Base-by-base conservation (phyloP, 2,329 filamentous ascomycete species). In the Aspergillus bombycis region DNA sequence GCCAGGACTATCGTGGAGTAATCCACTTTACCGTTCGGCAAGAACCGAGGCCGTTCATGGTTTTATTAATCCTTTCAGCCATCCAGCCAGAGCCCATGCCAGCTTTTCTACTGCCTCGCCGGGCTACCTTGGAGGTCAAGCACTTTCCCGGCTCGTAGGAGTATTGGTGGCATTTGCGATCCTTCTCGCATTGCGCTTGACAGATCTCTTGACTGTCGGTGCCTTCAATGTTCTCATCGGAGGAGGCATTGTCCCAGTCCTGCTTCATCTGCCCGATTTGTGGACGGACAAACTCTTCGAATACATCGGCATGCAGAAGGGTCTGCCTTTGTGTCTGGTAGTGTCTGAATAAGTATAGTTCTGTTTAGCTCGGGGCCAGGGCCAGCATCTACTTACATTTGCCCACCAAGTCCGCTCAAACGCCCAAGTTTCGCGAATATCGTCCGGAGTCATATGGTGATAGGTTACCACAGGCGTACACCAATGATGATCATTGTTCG, bases 181-280 rank as follows among this genome's bases (percentile, higher is more conserved):
- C 50, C 3, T 41, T 19, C 3, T 12, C 7, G 19, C 58, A 60
- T n/a, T 38, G 58, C 12, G 34, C 32, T 19, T 53, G 12, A 8
- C 57, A 60, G 9, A 54, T 46, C 12, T 48, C 57, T 3, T n/a
- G 23, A 34, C 21, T 41, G 1, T 10, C 23, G 10, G 14, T 19
- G 6, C 19, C 46, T 2, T 38, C 34, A 9, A 28, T n/a, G 12
- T n/a, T 38, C 21, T 48, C 57, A 41, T 59, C 57, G 3, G 45
- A 16, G 9, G 57, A 52, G 9, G 11, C 30, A 16, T 60, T 60
- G 16, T 60, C 57, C 57, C 57, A 60, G 28, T 60, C 23, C 9
- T 53, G 16, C 21, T 45, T n/a, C 10, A 30, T 26, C 9, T 36
- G 9, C 7, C 14, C 16, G 46, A 60, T 11, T 19, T 41, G 30